phyloP scores from a whole-genome alignment of 140 eudicot species.

The Anethum foeniculum region DNA sequence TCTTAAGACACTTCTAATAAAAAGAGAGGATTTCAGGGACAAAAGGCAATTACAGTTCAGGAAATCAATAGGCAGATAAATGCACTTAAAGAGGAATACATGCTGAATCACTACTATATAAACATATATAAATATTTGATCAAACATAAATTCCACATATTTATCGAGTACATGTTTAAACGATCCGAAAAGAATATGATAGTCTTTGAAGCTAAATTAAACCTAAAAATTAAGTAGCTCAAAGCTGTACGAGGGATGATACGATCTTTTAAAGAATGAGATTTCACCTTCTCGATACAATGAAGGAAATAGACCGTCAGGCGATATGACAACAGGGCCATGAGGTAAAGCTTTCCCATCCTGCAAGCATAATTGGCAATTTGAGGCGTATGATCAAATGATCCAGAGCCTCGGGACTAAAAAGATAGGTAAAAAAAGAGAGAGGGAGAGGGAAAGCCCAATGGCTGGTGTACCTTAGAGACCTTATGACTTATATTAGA shows the following conservation, averaged over 20 bases:
- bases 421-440: background rate
- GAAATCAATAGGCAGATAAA: background rate
- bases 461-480: background rate
- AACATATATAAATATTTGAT: background rate
- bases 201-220: background rate
- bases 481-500: background rate
- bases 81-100: background rate
- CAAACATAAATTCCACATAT: background rate
- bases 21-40: background rate
- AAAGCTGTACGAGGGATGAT: background rate
- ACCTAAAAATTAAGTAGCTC: background rate
- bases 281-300: constrained; percentile 77
- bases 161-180: background rate
- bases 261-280: background rate
- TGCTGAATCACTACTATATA: background rate
- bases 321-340: constrained; percentile 90
- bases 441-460: background rate
- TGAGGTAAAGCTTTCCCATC: constrained; percentile 81
- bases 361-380: constrained; percentile 25
- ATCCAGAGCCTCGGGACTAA: background rate
- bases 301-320: constrained; percentile 95
- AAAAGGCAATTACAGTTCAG: background rate
- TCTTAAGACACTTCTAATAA: background rate
- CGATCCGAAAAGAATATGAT: background rate
- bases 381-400: background rate